Base-by-base conservation (phyloP, 2,329 filamentous ascomycete species). In the Chrysosporium keratinophilum region DNA sequence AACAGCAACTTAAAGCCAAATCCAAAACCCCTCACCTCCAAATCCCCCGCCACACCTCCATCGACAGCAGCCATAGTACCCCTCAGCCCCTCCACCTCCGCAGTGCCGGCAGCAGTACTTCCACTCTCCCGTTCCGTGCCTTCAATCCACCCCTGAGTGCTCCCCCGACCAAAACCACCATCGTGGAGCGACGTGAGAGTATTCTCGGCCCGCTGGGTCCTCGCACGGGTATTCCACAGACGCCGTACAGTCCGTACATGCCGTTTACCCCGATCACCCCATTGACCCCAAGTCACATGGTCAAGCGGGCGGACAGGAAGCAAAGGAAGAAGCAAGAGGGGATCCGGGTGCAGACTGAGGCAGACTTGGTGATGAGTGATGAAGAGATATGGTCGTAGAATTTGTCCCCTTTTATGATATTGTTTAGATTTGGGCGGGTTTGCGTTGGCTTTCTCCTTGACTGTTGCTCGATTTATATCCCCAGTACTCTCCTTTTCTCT, bases 191-290 rank as follows among this genome's bases (percentile, higher is more conserved):
- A 11, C 71, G 72, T 5, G 59, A 64, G 19, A 64, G 41, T 63
- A 67, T 57, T 58, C 59, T 46, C 53, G 64, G 43, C 59, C 60
- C 59, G 6, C 42, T 63, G n/a, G 72, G 71, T 6, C 73, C 72
- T 0, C 65, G 71, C 41, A 76, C 74, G 0, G 74, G 74, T 4
- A 64, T 75, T 46, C 73, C 74, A 6, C 60, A 60, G 5, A 75
- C 73, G 0, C 74, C 74, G 1, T 76, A 76, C 53, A 75, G 71
- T 57, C 72, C 74, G 5, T 76, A 76, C 55, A 76, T 75, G 71
- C 74, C 74, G 0, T 74, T 71, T 48, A 76, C 74, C 1, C 74
- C 74, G 0, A 68, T 76, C 19, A 76, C 74, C 0, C 74, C 74
- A 0, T 64, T 76, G 41, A 76, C 74, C 1, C 74, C 73, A 1